Percentiles rank a stretch among this genome's conserved stretches.
Evolutionary conservation across 768 basidiomycete species (phyloP).

Genomic region (Kwoniella pini): DNA sequence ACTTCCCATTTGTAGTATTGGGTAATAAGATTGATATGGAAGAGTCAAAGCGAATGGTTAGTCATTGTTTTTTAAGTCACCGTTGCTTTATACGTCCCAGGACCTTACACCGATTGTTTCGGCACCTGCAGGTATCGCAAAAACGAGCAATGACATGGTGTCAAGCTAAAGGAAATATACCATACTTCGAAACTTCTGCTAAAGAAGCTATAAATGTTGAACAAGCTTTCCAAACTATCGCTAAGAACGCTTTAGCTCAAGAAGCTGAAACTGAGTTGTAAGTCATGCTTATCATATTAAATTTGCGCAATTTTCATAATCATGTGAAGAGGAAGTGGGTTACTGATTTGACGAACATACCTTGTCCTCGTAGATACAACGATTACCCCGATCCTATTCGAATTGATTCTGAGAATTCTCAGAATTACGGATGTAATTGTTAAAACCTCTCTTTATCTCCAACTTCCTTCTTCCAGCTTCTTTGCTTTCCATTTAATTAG

Average conservation of each 20-base stretch:
- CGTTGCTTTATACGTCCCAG: too few relatives aligned
- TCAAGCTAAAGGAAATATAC: conserved; percentile 98
- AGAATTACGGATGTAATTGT: conserved; percentile 91
- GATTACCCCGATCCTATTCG: conserved; percentile 99
- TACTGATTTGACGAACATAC: neutral
- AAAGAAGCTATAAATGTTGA: conserved; percentile 99
- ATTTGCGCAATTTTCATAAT: too few relatives aligned
- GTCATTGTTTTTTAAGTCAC: too few relatives aligned
- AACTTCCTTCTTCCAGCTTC: neutral
- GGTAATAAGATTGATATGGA: conserved; percentile 99
- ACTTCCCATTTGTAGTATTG: conserved; percentile 97
- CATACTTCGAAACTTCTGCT: conserved; percentile 99
- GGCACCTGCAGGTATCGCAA: conserved; percentile 86
- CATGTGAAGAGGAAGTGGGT: too few relatives aligned
- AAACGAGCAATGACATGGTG: conserved; percentile 99
- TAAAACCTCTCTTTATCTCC: conserved; percentile 48
- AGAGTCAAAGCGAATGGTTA: conserved; percentile 93
- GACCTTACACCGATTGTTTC: too few relatives aligned
- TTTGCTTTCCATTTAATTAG: neutral
- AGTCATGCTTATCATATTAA: too few relatives aligned
- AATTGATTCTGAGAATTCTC: conserved; percentile 87
- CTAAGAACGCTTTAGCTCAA: conserved; percentile 98
- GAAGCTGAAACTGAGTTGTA: conserved; percentile 95
- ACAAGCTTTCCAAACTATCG: conserved; percentile 98
- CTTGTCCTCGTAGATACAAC: conserved; percentile 67